These are phyloP conservation scores for Eutrema salsugineum DNA, from an alignment of 441 rosid species.

Conservation along the genomic window DNA sequence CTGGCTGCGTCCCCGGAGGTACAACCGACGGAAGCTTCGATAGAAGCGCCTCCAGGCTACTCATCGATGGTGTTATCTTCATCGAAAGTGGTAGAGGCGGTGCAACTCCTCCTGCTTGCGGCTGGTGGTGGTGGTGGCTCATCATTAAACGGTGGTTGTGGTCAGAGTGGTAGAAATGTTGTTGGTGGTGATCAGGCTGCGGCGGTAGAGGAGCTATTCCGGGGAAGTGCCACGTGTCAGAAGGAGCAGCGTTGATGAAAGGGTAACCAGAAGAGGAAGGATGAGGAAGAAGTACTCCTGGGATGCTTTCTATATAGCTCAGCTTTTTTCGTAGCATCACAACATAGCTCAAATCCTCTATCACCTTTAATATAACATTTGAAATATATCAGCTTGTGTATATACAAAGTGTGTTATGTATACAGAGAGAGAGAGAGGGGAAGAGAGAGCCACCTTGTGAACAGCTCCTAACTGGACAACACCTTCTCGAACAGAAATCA, in stretches of 20 bases:
- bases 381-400: neutral
- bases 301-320: slow-evolving; percentile 92
- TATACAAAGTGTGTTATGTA: neutral
- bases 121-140: slow-evolving; percentile 10
- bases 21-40: slow-evolving; percentile 93
- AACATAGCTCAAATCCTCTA: slow-evolving; percentile 86
- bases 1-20: slow-evolving; percentile 39
- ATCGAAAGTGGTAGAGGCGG: slow-evolving; percentile 29
- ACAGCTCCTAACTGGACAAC: slow-evolving; percentile 93
- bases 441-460: slow-evolving; percentile 52
- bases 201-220: slow-evolving; percentile 34
- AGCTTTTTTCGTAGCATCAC: slow-evolving; percentile 80
- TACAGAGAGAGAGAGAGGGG: neutral
- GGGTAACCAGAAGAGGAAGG: slow-evolving; percentile 84
- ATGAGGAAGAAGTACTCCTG: slow-evolving; percentile 92
- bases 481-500: slow-evolving; percentile 96
- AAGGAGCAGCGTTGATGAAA: slow-evolving; percentile 41
- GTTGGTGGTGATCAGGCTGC: slow-evolving; percentile 44
- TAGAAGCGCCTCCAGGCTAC: slow-evolving; percentile 95
- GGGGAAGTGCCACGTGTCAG: slow-evolving; percentile 61
- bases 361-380: slow-evolving; percentile 42
- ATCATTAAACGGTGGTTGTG: slow-evolving; percentile 23
- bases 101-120: slow-evolving; percentile 1
- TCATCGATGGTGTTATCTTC: slow-evolving; percentile 92
- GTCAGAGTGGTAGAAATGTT: slow-evolving; percentile 31